A percentile compares a stretch with the other conserved stretches of the same genome.
These are phyloP conservation scores for Cytospora schulzeri DNA, from an alignment of 2,329 filamentous ascomycete species.

Conservation along the genomic window DNA sequence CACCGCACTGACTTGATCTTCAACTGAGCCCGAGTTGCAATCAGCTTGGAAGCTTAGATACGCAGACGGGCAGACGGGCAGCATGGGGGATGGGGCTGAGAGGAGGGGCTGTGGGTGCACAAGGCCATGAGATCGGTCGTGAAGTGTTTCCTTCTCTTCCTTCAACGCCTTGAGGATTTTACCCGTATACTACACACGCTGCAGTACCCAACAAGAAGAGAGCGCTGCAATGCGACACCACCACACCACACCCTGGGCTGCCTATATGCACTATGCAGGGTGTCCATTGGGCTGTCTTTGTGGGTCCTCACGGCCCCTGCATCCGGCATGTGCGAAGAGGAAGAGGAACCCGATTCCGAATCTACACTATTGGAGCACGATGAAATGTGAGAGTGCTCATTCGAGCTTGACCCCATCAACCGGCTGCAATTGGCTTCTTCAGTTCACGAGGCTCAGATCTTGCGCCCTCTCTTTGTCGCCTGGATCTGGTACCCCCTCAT, in stretches of 20 bases:
- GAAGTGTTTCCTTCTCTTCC: not conserved
- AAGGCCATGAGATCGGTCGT: not conserved
- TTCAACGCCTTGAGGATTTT: not conserved
- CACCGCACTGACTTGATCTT: too few relatives aligned
- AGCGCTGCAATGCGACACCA: not conserved
- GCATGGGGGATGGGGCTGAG: too few relatives aligned
- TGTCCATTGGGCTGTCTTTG: not conserved
- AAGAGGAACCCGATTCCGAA: not conserved
- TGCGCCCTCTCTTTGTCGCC: not conserved
- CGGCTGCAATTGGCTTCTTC: not conserved
- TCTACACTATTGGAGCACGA: not conserved
- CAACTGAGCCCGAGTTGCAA: too few relatives aligned
- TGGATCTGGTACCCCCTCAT: not conserved
- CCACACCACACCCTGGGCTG: not conserved
- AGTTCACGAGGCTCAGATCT: not conserved
- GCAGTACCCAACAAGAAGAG: not conserved
- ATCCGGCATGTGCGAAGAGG: slow-evolving; percentile 1
- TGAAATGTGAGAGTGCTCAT: not conserved
- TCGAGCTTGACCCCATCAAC: not conserved
- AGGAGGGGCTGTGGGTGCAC: not conserved
- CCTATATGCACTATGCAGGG: not conserved
- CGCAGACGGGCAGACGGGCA: too few relatives aligned
- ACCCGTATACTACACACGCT: not conserved
- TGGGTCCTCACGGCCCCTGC: not conserved
- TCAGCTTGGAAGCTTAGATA: too few relatives aligned